Evolutionary conservation across 225 moss, liverwort and hornwort genomes (phyloP), one percentile per base, ranked within the genome.

Genomic region (Physcomitrium patens): DNA sequence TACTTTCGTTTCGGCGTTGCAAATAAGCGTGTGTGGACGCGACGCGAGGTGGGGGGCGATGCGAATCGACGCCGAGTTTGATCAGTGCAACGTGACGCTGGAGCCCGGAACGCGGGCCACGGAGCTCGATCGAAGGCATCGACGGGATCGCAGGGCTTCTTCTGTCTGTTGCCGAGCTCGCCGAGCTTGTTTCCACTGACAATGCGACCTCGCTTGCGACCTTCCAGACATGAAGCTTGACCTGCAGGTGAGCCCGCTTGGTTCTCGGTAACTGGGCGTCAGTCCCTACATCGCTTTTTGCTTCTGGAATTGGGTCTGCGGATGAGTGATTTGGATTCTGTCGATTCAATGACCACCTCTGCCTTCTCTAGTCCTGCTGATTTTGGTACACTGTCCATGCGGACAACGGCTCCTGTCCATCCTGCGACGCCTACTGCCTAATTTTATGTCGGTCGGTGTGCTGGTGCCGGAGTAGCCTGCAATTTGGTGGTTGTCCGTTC

Each of bases 181-280:
- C 57, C 23, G n/a, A n/a, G n/a, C 3, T 46, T 51, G 66, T 60
- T 45, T 28, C 65, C 45, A 70, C 44, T 22, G 16, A 11, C 22
- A 76, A 63, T 23, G 54, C 63, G 31, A 4, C 7, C 4, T 1
- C 52, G 28, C 7, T 8, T 8, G 64, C 20, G 52, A 20, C n/a
- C 45, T 17, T 26, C 5, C 0, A 24, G 12, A 0, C 3, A 7
- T 12, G 15, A 26, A 55, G 15, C 42, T 10, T 67, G 22, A 26
- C 48, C 0, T 43, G 49, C 72, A 81, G 77, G 81, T 77, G 56
- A 77, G 77, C 19, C 63, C 62, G 8, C 19, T 65, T 28, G 11
- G 45, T 49, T 63, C 16, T 27, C 7, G 31, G 13, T 24, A 19
- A 42, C 19, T 77, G 20, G 81, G 68, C 55, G 68, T 81, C 37